A percentile compares a stretch with the other conserved stretches of the same genome.
Evolutionary conservation across 2,329 filamentous ascomycete genomes (phyloP).

Genomic region (Verticillium albo-atrum): DNA sequence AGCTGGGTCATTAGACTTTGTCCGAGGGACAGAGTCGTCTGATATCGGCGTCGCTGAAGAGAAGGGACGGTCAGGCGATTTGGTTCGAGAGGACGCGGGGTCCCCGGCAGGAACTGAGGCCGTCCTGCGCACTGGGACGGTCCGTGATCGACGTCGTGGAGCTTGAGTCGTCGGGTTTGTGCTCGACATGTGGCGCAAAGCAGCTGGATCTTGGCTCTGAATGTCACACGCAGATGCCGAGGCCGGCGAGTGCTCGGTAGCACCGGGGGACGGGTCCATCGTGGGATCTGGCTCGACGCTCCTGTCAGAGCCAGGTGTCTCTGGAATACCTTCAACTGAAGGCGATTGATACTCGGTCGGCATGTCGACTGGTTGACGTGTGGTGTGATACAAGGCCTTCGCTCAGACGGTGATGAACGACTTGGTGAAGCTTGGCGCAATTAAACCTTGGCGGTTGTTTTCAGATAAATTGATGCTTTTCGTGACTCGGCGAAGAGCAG

Average conservation of each 20-base stretch:
- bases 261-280: not conserved
- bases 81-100: not conserved
- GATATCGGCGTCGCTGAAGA: not conserved
- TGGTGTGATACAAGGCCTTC: not conserved
- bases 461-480: not conserved
- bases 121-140: not conserved
- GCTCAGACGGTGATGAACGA: not conserved
- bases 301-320: not conserved
- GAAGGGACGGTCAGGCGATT: not conserved
- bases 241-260: not conserved
- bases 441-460: not conserved
- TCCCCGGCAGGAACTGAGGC: not conserved
- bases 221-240: not conserved
- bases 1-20: not conserved
- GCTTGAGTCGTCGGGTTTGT: not conserved
- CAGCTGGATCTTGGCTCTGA: not conserved
- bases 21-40: too few species aligned
- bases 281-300: not conserved
- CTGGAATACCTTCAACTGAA: constrained; percentile 2
- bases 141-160: not conserved
- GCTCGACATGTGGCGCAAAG: not conserved
- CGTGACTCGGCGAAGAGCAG: not conserved
- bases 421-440: not conserved
- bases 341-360: constrained; percentile 5
- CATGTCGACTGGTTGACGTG: not conserved